Percentiles rank a stretch among this genome's conserved stretches.
Evolutionary conservation across 495 filamentous ascomycete genomes (phyloP).

Genomic region (Penicillium coffeae): DNA sequence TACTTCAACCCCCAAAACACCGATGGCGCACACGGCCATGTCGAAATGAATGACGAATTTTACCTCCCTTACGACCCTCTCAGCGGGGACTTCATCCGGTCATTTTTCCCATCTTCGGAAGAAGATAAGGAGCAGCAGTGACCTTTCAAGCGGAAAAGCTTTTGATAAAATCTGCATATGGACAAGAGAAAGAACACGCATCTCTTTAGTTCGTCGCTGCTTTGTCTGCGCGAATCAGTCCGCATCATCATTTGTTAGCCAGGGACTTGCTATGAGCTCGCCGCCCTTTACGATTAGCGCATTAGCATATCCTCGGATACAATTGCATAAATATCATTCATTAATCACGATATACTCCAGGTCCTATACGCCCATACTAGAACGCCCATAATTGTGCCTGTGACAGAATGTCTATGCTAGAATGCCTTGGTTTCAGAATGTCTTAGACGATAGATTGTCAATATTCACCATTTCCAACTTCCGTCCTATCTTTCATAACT

Average conservation of each 20-base stretch:
- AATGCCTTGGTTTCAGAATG: no score
- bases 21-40: not conserved
- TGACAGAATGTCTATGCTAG: no score
- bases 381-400: no score
- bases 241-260: not conserved
- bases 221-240: not conserved
- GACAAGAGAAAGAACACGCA: not conserved
- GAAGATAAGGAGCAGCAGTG: constrained; percentile 5
- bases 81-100: constrained; percentile 40
- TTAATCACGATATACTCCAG: not conserved
- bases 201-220: not conserved
- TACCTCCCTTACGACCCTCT: constrained; percentile 45
- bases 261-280: not conserved
- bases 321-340: not conserved
- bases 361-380: not conserved
- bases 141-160: not conserved
- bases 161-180: not conserved
- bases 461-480: no score
- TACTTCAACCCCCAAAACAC: constrained; percentile 14
- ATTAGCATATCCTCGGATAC: not conserved
- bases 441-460: no score
- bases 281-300: not conserved
- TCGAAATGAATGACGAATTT: constrained; percentile 19
- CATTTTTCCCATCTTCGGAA: constrained; percentile 36
- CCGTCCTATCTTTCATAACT: no score